These are phyloP conservation scores for Curvularia spicifera DNA, from an alignment of 2,329 filamentous ascomycete species.

Conservation along the genomic window DNA sequence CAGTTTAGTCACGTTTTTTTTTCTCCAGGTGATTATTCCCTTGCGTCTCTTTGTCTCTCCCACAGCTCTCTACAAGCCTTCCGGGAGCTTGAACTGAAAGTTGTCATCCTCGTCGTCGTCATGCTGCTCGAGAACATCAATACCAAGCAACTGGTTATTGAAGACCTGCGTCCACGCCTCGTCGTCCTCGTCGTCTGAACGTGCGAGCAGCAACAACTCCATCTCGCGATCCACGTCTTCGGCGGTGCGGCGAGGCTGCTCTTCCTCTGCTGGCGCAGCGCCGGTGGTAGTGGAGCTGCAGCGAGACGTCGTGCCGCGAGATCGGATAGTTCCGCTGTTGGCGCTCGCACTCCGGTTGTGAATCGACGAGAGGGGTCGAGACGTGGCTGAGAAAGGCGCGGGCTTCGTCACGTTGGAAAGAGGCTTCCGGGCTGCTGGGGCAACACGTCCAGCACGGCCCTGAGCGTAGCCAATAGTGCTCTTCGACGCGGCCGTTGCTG, in stretches of 20 bases:
- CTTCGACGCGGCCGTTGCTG: constrained; percentile 72
- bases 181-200: constrained; percentile 37
- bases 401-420: constrained; percentile 47
- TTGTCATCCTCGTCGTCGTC: constrained; percentile 32
- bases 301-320: constrained; percentile 38
- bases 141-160: constrained; percentile 31
- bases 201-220: constrained; percentile 36
- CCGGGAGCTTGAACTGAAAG: constrained; percentile 44
- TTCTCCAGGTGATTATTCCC: not conserved
- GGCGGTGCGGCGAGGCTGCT: constrained; percentile 36
- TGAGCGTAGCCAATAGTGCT: constrained; percentile 86
- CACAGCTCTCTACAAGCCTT: constrained; percentile 30
- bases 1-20: not conserved
- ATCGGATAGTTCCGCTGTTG: constrained; percentile 19
- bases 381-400: constrained; percentile 35
- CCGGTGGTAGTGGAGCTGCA: constrained; percentile 44
- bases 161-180: constrained; percentile 45
- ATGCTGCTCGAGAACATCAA: constrained; percentile 38
- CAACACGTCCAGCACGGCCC: constrained; percentile 66
- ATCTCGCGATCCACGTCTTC: constrained; percentile 46
- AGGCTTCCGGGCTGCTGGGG: constrained; percentile 45
- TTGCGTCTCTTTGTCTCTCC: not conserved
- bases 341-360: constrained; percentile 25
- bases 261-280: constrained; percentile 30
- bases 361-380: constrained; percentile 25